phyloP scores from a whole-genome alignment of 805 yeast genomes.

The Isabelozyma heimii region DNA sequence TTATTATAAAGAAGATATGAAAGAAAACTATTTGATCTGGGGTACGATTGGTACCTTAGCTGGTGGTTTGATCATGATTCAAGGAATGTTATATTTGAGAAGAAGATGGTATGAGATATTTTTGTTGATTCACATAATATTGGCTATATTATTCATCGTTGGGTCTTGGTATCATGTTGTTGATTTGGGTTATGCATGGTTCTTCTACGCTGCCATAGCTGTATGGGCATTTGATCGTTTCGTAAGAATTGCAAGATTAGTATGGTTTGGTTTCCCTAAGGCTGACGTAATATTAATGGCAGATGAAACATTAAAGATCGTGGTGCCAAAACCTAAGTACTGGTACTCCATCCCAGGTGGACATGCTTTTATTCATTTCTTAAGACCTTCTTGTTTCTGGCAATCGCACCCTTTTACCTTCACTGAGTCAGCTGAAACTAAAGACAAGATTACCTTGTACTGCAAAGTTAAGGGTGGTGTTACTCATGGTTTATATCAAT shows the following conservation, averaged over 20 bases:
- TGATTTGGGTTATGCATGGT: constrained; percentile 28
- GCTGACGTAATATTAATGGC: constrained; percentile 27
- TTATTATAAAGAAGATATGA: constrained; percentile 10
- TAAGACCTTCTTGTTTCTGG: constrained; percentile 34
- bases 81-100: constrained; percentile 32
- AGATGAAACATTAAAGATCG: constrained; percentile 36
- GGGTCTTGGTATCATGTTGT: constrained; percentile 46
- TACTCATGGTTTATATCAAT: constrained; percentile 28
- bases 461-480: constrained; percentile 37
- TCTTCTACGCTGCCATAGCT: constrained; percentile 30
- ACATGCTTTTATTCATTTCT: constrained; percentile 38
- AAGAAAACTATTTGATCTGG: constrained; percentile 20
- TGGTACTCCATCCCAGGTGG: constrained; percentile 42
- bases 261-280: constrained; percentile 32
- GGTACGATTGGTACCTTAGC: constrained; percentile 40
- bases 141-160: constrained; percentile 39
- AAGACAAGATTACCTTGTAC: constrained; percentile 23
- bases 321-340: constrained; percentile 31
- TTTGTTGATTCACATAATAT: constrained; percentile 29
- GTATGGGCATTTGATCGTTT: constrained; percentile 37
- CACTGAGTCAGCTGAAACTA: constrained; percentile 20
- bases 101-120: constrained; percentile 37
- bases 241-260: constrained; percentile 24
- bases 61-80: constrained; percentile 27
- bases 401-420: constrained; percentile 44